Evolutionary conservation across 2,329 filamentous ascomycete species (phyloP).

Genomic region (Cercospora berteroae): DNA sequence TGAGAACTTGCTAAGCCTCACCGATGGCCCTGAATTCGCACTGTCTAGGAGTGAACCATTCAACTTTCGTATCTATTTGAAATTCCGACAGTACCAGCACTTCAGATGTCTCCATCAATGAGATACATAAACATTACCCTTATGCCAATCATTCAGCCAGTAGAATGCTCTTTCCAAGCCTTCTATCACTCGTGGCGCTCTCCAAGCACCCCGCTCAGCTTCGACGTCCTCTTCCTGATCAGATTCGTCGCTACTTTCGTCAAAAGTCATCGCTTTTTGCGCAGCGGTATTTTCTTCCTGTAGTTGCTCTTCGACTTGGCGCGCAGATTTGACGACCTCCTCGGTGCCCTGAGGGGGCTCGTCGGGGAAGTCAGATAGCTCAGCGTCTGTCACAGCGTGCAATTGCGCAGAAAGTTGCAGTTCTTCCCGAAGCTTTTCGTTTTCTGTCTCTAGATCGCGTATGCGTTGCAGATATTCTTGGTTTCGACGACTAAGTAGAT

Average conservation of each 20-base stretch:
- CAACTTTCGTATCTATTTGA: too few relatives aligned
- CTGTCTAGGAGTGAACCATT: background rate
- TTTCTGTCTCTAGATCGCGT: background rate
- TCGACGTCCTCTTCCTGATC: background rate
- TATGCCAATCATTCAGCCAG: background rate
- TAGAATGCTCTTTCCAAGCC: background rate
- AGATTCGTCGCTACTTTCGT: background rate
- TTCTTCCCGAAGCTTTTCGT: background rate
- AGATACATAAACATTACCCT: too few relatives aligned
- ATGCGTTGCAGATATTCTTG: background rate
- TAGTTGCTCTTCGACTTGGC: background rate
- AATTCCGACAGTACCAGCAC: too few relatives aligned
- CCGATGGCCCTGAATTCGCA: too few relatives aligned
- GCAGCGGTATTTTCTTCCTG: background rate
- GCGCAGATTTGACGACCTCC: background rate
- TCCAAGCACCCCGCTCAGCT: background rate
- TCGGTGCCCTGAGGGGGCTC: background rate
- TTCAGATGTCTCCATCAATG: too few relatives aligned
- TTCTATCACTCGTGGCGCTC: background rate
- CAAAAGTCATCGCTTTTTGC: background rate
- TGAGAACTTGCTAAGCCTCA: too few relatives aligned
- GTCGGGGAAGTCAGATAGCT: background rate
- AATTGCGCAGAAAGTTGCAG: background rate
- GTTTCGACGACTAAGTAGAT: background rate
- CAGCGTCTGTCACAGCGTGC: background rate